Conservation (phyloP, 345 rosid genomes). For the Excoecaria agallocha region DNA sequence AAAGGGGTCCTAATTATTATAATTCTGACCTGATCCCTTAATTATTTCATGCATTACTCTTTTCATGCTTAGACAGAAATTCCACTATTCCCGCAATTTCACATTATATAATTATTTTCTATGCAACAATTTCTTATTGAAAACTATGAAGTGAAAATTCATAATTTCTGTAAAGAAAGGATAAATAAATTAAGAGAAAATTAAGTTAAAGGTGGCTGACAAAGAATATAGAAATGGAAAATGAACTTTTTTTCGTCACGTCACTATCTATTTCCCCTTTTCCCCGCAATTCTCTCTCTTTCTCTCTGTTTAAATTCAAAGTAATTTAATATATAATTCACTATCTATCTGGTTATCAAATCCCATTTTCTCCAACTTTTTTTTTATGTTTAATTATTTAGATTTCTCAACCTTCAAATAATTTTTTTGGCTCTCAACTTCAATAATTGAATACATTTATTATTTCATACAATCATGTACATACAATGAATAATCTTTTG, state of each 20-base stretch:
- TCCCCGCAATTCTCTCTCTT: constrained; percentile 37
- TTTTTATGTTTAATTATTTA: too few species aligned
- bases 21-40: background rate
- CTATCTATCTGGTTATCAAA: too few species aligned
- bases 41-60: background rate
- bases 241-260: constrained; percentile 31
- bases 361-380: too few species aligned
- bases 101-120: too few species aligned
- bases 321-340: too few species aligned
- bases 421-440: too few species aligned
- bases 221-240: constrained; percentile 39
- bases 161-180: background rate
- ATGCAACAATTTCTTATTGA: too few species aligned
- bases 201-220: constrained; percentile 22
- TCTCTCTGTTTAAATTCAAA: too few species aligned
- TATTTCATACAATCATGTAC: too few species aligned
- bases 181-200: background rate
- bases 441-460: too few species aligned
- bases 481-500: too few species aligned
- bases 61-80: constrained; percentile 1
- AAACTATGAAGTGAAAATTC: background rate
- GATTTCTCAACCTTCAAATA: too few species aligned
- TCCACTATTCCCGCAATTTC: background rate
- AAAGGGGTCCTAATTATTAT: constrained; percentile 18
- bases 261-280: constrained; percentile 30